These are phyloP conservation scores for Pythium apleroticum DNA, from an alignment of 352 stramenopile species.

Conservation along the genomic window DNA sequence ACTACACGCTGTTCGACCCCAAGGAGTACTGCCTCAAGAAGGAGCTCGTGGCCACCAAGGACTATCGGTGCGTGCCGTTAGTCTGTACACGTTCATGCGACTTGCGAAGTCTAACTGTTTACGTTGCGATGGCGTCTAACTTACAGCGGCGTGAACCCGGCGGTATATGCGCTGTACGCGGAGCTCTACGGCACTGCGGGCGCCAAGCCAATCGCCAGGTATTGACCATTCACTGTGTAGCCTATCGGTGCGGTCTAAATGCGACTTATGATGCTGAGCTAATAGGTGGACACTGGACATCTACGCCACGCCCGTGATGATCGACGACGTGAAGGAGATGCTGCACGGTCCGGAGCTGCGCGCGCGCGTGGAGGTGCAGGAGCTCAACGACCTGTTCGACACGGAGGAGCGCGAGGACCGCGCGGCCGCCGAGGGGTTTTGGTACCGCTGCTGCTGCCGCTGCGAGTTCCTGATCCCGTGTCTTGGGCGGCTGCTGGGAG, in stretches of 20 bases:
- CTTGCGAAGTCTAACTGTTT: background rate
- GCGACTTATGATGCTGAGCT: background rate
- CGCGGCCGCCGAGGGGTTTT: conserved; percentile 43
- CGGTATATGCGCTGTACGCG: conserved; percentile 74
- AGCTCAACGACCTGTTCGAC: conserved; percentile 64
- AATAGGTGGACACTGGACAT: conserved; percentile 70
- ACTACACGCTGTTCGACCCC: conserved; percentile 75
- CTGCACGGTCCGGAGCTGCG: no score
- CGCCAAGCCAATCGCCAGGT: conserved; percentile 63
- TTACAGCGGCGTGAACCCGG: conserved; percentile 62
- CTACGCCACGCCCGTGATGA: conserved; percentile 74
- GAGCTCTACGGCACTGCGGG: conserved; percentile 71
- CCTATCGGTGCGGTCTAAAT: background rate
- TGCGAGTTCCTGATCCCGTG: conserved; percentile 78
- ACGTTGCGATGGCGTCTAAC: background rate
- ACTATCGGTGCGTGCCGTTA: conserved; percentile 52
- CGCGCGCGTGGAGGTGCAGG: conserved; percentile 57
- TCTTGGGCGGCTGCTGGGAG: conserved; percentile 58
- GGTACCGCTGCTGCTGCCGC: conserved; percentile 69
- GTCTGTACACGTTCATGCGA: background rate
- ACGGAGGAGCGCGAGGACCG: conserved; percentile 27
- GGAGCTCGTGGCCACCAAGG: conserved; percentile 53
- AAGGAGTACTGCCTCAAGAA: conserved; percentile 66
- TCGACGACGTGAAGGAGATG: conserved; percentile 71
- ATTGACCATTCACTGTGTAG: background rate